Evolutionary conservation across 495 filamentous ascomycete species (phyloP).

Genomic region (Trichoderma asperelloides): DNA sequence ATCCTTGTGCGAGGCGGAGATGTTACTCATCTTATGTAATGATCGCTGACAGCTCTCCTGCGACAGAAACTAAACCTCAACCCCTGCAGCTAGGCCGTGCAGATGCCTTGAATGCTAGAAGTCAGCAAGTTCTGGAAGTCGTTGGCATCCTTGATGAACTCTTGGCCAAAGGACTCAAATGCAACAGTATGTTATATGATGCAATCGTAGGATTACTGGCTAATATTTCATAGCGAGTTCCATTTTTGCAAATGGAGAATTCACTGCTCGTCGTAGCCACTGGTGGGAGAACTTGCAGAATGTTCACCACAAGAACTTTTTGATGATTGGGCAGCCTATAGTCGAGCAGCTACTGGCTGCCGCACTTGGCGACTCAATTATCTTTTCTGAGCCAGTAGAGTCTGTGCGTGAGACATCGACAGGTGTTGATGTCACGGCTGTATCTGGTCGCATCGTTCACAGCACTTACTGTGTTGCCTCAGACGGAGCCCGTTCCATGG

Average conservation of each 20-base stretch:
- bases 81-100: slow-evolving; percentile 18
- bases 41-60: neutral
- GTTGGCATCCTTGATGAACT: slow-evolving; percentile 18
- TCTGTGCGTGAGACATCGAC: slow-evolving; percentile 14
- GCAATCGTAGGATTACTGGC: neutral
- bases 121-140: slow-evolving; percentile 19
- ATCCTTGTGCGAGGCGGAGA: too few relatives aligned
- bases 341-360: slow-evolving; percentile 15
- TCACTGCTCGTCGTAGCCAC: slow-evolving; percentile 20
- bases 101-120: slow-evolving; percentile 22
- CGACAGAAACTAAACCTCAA: slow-evolving; percentile 18
- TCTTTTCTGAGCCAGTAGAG: slow-evolving; percentile 14
- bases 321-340: slow-evolving; percentile 21
- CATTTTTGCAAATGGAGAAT: slow-evolving; percentile 18
- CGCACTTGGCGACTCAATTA: slow-evolving; percentile 12
- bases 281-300: slow-evolving; percentile 21
- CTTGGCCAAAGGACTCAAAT: slow-evolving; percentile 18
- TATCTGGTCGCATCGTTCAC: slow-evolving; percentile 14
- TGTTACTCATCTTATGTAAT: too few relatives aligned
- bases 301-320: slow-evolving; percentile 18
- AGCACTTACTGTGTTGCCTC: slow-evolving; percentile 18
- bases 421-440: slow-evolving; percentile 13
- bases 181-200: slow-evolving; percentile 16
- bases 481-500: slow-evolving; percentile 18
- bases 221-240: slow-evolving; percentile 16